These are phyloP conservation scores for Aspergillus brasiliensis DNA, from an alignment of 2,329 filamentous ascomycete species.

Conservation along the genomic window DNA sequence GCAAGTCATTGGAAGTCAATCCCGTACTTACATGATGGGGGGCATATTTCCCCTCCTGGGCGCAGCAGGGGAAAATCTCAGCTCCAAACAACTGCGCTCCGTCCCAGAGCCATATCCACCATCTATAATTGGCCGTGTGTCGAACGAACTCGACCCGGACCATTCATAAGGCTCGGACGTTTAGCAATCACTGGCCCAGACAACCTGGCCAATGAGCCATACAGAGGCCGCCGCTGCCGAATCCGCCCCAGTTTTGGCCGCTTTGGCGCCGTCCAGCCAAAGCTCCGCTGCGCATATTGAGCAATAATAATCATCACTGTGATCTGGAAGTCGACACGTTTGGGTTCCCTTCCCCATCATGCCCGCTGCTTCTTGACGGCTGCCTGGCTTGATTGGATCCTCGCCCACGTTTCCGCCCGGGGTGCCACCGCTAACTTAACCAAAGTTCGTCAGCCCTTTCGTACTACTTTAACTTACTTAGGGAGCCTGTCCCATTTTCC, in stretches of 20 bases:
- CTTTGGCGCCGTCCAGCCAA: constrained; percentile 11
- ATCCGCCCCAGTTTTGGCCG: constrained; percentile 11
- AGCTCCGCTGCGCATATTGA: constrained; percentile 10
- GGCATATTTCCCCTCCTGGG: not conserved
- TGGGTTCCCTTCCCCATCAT: constrained; percentile 3
- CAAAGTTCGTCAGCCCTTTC: constrained; percentile 7
- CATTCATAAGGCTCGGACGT: constrained; percentile 11
- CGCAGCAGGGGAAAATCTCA: too few relatives aligned
- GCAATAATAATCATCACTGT: constrained; percentile 7
- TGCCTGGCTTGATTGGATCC: constrained; percentile 6
- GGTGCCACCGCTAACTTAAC: not conserved
- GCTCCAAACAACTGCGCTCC: not conserved
- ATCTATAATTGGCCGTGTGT: too few relatives aligned
- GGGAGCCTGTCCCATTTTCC: not conserved
- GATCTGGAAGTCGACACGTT: constrained; percentile 6
- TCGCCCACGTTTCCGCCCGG: constrained; percentile 4
- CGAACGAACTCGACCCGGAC: too few relatives aligned
- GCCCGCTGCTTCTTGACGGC: not conserved
- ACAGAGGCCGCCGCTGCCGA: not conserved
- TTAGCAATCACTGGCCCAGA: constrained; percentile 8
- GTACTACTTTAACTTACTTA: not conserved
- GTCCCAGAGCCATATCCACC: too few relatives aligned
- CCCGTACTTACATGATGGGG: not conserved
- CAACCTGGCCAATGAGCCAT: not conserved
- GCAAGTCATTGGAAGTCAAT: not conserved